Percentiles rank a stretch among this genome's conserved stretches.
Evolutionary conservation across 495 filamentous ascomycete species (phyloP).

Genomic region (Aspergillus diversus): DNA sequence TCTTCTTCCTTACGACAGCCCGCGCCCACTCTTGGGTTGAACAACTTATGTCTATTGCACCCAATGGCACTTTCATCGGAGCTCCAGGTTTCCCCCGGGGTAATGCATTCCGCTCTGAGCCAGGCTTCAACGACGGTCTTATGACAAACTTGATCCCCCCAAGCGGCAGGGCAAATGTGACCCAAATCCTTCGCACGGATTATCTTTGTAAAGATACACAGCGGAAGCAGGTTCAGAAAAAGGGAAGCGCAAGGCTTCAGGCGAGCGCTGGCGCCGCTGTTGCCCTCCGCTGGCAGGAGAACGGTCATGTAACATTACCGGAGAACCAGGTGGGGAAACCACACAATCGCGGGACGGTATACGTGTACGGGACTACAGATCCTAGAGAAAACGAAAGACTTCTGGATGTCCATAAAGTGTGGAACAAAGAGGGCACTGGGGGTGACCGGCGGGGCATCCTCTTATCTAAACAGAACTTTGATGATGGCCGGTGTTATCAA

Average conservation of each 20-base stretch:
- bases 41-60: conserved; percentile 65
- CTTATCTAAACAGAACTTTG: conserved; percentile 72
- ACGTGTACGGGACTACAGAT: conserved; percentile 78
- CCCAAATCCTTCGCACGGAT: conserved; percentile 29
- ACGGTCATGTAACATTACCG: conserved; percentile 81
- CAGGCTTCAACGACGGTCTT: conserved; percentile 51
- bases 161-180: conserved; percentile 33
- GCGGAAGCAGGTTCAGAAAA: conserved; percentile 54
- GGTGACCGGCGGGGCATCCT: conserved; percentile 75
- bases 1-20: conserved; percentile 40
- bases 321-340: conserved; percentile 64
- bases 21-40: conserved; percentile 81
- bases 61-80: conserved; percentile 75
- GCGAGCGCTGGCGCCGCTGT: conserved; percentile 69
- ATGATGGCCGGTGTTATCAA: conserved; percentile 86
- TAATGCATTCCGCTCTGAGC: conserved; percentile 53
- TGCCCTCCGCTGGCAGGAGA: conserved; percentile 79
- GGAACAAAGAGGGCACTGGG: conserved; percentile 76
- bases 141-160: conserved; percentile 61
- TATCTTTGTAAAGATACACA: conserved; percentile 61
- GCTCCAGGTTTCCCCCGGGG: conserved; percentile 68
- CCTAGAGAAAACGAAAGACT: conserved; percentile 64
- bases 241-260: conserved; percentile 62
- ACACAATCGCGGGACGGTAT: conserved; percentile 71
- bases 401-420: conserved; percentile 67